Base-by-base conservation (phyloP, 73 alveolate species). In the Paramecium sonneborni region DNA sequence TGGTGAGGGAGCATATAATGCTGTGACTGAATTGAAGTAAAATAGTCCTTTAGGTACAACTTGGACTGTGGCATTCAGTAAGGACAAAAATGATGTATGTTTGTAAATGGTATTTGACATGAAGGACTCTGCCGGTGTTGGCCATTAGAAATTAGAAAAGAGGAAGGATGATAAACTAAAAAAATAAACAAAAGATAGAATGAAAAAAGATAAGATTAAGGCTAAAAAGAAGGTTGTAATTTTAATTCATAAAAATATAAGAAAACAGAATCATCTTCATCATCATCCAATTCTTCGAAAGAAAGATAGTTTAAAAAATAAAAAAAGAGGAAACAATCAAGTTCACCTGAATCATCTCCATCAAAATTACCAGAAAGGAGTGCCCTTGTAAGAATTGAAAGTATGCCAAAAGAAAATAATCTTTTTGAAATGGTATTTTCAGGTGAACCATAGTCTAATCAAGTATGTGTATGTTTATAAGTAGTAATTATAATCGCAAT, bases 31-130 rank as follows among this genome's bases (percentile, higher is more conserved):
- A 70, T 34, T 70, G 18, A 70, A 30, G 20, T 70, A 30, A 30
- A 34, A 70, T 26, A 70, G 86, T 34, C 86, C 86, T 26, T 34
- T 70, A n/a, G 86, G 86, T 0, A 70, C 58, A 3, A 30, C 7
- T 18, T 70, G 86, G 86, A 70, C 86, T 12, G 86, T 70, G 11
- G 86, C 86, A 70, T 70, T 70, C 24, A 70, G 86, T 34, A 70
- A 70, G 12, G 86, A 70, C 21, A 70, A 70, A 32, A 70, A 70
- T 34, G 86, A 70, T 70, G 86, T 30, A 30, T 24, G 15, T 70
- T 32, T 24, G 38, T 57, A 9, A 15, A 24, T 57, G n/a, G 32
- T 57, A 9, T 15, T 12, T 14, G 12, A 46, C 12, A 46, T 46
- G 57, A 46, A 57, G 76, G 76, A 57, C 39, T 15, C 18, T 26